phyloP scores from a whole-genome alignment of 768 basidiomycete species.

The Pleurotus giganteus region DNA sequence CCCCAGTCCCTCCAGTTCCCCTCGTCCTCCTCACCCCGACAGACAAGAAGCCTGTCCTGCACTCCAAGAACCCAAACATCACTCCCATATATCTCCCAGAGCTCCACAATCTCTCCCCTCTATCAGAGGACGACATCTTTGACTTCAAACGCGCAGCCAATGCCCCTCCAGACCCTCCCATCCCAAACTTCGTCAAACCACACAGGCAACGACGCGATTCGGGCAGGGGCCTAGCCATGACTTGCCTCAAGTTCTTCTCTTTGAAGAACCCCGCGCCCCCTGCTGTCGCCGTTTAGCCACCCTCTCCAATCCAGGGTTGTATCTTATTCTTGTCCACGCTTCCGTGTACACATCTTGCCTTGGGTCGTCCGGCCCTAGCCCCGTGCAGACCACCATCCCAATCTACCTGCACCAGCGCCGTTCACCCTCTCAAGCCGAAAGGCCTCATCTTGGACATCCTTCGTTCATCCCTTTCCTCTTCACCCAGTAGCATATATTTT shows the following conservation, averaged over 20 bases:
- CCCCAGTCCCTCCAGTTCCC: constrained; percentile 59
- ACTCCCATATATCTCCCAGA: constrained; percentile 31
- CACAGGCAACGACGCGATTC: neutral
- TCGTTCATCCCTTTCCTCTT: neutral
- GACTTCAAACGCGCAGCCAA: constrained; percentile 7
- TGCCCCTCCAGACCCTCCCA: constrained; percentile 13
- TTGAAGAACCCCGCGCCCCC: constrained; percentile 31
- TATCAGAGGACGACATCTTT: constrained; percentile 11
- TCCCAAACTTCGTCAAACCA: neutral
- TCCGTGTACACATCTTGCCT: no score
- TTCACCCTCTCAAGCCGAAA: no score
- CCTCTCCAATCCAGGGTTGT: neutral
- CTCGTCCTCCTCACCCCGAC: constrained; percentile 37
- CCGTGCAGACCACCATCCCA: no score
- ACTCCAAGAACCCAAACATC: constrained; percentile 21
- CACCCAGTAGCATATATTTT: neutral
- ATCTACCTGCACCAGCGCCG: neutral
- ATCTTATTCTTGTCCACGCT: neutral
- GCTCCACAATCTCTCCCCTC: constrained; percentile 25
- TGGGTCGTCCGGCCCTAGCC: neutral
- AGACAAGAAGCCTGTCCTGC: constrained; percentile 30
- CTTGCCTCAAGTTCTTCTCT: constrained; percentile 50
- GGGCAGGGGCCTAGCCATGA: constrained; percentile 36
- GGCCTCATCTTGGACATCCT: neutral
- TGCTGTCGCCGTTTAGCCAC: neutral